Conservation (phyloP, 2,329 filamentous ascomycete species). For the Colletotrichum truncatum region DNA sequence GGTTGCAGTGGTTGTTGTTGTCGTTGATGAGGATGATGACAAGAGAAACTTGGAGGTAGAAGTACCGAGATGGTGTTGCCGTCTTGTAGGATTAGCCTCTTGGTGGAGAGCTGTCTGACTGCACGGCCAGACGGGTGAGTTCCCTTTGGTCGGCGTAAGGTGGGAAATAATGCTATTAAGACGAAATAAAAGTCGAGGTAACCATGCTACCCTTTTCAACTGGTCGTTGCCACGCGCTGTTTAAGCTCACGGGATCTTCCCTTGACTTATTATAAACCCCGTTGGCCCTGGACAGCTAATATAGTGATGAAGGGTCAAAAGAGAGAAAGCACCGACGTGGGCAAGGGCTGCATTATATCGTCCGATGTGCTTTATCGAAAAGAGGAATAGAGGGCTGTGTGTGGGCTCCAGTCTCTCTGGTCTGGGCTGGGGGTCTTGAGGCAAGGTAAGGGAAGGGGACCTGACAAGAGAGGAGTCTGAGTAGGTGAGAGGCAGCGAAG, state of each 20-base stretch:
- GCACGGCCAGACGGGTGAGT: constrained; percentile 20
- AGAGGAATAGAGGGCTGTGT: constrained; percentile 35
- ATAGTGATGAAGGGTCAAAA: constrained; percentile 44
- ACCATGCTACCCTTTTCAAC: constrained; percentile 28
- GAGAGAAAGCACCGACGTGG: constrained; percentile 41
- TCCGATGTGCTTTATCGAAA: constrained; percentile 53
- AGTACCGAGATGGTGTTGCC: constrained; percentile 10
- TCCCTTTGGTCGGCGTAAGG: constrained; percentile 21
- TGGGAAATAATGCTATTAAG: constrained; percentile 30
- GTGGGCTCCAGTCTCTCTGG: constrained; percentile 29
- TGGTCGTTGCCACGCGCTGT: constrained; percentile 23
- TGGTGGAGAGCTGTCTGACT: constrained; percentile 27
- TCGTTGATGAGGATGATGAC: constrained; percentile 9
- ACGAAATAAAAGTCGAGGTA: constrained; percentile 26
- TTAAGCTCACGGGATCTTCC: constrained; percentile 39
- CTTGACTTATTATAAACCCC: constrained; percentile 41
- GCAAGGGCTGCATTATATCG: constrained; percentile 56
- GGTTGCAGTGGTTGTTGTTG: neutral
- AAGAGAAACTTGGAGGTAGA: constrained; percentile 2
- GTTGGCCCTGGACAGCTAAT: constrained; percentile 43
- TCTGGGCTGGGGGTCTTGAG: constrained; percentile 9
- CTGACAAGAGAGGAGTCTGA: constrained; percentile 5
- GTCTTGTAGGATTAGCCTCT: constrained; percentile 14
- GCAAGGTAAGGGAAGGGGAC: constrained; percentile 11
- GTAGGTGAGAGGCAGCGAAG: constrained; percentile 12